Evolutionary conservation across 1,284 basidiomycete genomes (phyloP).

Genomic region (Mixia osmundae): DNA sequence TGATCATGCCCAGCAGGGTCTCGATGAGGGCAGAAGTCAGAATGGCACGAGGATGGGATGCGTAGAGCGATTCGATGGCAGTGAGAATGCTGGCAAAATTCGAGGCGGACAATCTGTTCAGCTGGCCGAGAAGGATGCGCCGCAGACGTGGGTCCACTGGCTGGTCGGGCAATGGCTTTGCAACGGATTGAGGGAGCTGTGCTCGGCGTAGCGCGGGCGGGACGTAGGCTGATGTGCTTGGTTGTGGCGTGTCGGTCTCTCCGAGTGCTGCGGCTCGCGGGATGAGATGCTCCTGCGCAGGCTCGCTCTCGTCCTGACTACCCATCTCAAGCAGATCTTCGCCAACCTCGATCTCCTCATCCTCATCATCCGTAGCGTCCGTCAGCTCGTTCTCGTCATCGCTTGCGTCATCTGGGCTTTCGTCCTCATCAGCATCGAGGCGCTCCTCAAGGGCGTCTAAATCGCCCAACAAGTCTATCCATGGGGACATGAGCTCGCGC

Average conservation of each 20-base stretch:
- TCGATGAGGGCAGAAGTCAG: conserved; percentile 57
- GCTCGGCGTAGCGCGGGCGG: conserved; percentile 28
- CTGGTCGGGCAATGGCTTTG: conserved; percentile 4
- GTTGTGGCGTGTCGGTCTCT: conserved; percentile 1
- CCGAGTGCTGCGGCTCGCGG: conserved; percentile 3
- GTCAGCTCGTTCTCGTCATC: conserved; percentile 9
- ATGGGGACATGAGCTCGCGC: conserved; percentile 11
- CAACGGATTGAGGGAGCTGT: conserved; percentile 19
- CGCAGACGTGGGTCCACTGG: conserved; percentile 30
- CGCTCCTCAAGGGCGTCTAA: conserved; percentile 30
- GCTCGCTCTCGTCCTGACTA: background rate
- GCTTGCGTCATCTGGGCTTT: conserved; percentile 4
- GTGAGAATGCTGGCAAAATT: conserved; percentile 63
- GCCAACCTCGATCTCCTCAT: background rate
- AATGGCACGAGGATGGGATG: conserved; percentile 54
- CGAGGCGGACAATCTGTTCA: conserved; percentile 17
- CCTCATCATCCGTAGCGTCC: conserved; percentile 9
- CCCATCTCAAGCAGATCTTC: background rate
- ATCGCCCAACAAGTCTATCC: conserved; percentile 21
- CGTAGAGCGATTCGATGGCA: conserved; percentile 53
- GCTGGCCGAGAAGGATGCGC: conserved; percentile 38
- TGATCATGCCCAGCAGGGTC: conserved; percentile 59
- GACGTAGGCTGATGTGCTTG: conserved; percentile 21
- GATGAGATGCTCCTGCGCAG: background rate
- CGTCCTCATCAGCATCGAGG: conserved; percentile 10